Conservation (phyloP, 306 rosid genomes). For the Neltuma alba region DNA sequence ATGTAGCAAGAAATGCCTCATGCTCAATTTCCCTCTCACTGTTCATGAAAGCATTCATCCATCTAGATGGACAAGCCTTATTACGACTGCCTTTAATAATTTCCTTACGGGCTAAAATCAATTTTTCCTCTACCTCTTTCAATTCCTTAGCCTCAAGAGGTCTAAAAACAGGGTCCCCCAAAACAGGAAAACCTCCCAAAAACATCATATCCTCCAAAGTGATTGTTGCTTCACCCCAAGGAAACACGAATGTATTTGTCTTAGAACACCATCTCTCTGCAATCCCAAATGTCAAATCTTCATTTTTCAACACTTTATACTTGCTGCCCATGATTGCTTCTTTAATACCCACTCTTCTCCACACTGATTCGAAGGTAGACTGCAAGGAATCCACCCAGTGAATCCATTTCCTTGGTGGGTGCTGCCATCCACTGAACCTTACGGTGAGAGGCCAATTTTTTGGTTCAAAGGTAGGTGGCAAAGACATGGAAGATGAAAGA, state of each 20-base stretch:
- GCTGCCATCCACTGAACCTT: slow-evolving; percentile 39
- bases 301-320: not conserved
- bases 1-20: slow-evolving; percentile 55
- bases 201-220: slow-evolving; percentile 62
- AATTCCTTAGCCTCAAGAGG: slow-evolving; percentile 32
- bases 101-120: slow-evolving; percentile 15
- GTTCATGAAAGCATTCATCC: slow-evolving; percentile 17
- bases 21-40: slow-evolving; percentile 60
- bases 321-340: slow-evolving; percentile 51
- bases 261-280: slow-evolving; percentile 47
- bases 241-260: slow-evolving; percentile 50
- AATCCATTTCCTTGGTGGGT: slow-evolving; percentile 20
- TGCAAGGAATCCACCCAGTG: slow-evolving; percentile 44
- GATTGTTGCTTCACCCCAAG: slow-evolving; percentile 62
- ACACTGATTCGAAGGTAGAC: slow-evolving; percentile 30
- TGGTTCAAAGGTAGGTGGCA: slow-evolving; percentile 12
- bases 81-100: too few species aligned
- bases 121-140: slow-evolving; percentile 33
- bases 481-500: slow-evolving; percentile 1
- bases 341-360: slow-evolving; percentile 51
- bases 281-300: slow-evolving; percentile 30
- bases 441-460: slow-evolving; percentile 31
- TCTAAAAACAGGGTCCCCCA: slow-evolving; percentile 41
- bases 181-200: slow-evolving; percentile 53
- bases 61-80: too few species aligned